Conservation (phyloP, 2,329 filamentous ascomycete genomes). For the Fusarium papillatum region DNA sequence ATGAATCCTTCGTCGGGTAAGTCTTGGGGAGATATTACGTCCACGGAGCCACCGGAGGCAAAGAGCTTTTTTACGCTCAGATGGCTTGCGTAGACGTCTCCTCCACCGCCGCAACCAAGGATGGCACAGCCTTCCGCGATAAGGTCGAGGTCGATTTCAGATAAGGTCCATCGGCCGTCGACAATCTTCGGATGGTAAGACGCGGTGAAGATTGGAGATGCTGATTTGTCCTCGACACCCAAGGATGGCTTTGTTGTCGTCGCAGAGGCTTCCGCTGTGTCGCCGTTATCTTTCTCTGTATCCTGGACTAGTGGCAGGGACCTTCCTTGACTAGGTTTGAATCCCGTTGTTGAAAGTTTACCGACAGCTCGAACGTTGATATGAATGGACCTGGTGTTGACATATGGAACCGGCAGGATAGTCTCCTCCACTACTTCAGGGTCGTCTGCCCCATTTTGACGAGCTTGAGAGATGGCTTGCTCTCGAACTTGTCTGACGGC, state of each 20-base stretch:
- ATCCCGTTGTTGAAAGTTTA: not conserved
- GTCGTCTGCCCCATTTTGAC: not conserved
- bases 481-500: not conserved
- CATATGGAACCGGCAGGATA: not conserved
- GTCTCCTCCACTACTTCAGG: not conserved
- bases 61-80: not conserved
- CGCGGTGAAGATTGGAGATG: not conserved
- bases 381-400: not conserved
- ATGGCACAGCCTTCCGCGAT: not conserved
- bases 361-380: not conserved
- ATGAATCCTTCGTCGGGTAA: not conserved
- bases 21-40: not conserved
- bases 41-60: not conserved
- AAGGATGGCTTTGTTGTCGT: not conserved
- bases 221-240: not conserved
- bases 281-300: not conserved
- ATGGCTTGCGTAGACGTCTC: not conserved
- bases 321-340: not conserved
- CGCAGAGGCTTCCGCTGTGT: not conserved
- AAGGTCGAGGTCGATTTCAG: not conserved
- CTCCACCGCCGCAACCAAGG: not conserved
- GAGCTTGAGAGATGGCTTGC: not conserved
- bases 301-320: fast-evolving
- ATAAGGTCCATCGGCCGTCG: not conserved
- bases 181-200: not conserved